Conservation (phyloP, 2,329 filamentous ascomycete species). For the Leptographium wingfieldii region DNA sequence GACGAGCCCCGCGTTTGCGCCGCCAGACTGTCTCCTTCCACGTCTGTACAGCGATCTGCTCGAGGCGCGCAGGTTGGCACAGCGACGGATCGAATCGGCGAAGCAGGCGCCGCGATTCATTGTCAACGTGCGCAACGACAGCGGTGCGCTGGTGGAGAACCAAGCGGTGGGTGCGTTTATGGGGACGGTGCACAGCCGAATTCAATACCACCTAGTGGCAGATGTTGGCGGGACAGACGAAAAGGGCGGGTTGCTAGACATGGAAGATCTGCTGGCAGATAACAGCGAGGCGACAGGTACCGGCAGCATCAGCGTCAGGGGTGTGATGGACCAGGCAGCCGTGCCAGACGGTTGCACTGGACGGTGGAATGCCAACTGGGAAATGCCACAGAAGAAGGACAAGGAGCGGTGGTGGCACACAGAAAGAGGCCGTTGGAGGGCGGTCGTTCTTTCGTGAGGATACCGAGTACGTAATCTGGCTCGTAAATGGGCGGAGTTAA, state of each 20-base stretch:
- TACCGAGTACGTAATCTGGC: background rate
- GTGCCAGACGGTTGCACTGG: slow-evolving; percentile 19
- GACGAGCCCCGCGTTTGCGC: background rate
- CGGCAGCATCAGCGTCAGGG: slow-evolving; percentile 3
- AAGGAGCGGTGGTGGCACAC: slow-evolving; percentile 22
- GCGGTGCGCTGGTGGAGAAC: slow-evolving; percentile 36
- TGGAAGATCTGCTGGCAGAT: slow-evolving; percentile 36
- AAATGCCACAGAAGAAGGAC: slow-evolving; percentile 21
- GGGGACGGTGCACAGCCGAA: slow-evolving; percentile 43
- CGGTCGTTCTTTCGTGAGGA: slow-evolving; percentile 17
- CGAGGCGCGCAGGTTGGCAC: slow-evolving; percentile 48
- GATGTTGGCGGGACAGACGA: slow-evolving; percentile 44
- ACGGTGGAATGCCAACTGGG: slow-evolving; percentile 20
- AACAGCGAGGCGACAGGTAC: slow-evolving; percentile 29
- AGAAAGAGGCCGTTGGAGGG: slow-evolving; percentile 21
- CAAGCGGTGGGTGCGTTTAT: slow-evolving; percentile 49
- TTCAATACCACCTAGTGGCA: slow-evolving; percentile 47
- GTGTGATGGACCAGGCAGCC: slow-evolving; percentile 10
- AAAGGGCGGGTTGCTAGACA: slow-evolving; percentile 40
- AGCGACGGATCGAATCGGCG: slow-evolving; percentile 49
- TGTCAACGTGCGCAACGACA: slow-evolving; percentile 43
- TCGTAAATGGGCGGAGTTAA: background rate
- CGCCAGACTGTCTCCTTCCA: background rate
- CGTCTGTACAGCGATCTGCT: slow-evolving; percentile 24
- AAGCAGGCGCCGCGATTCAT: slow-evolving; percentile 39